Base-by-base conservation (phyloP, 768 basidiomycete species). In the Hirschioporus abietinus region DNA sequence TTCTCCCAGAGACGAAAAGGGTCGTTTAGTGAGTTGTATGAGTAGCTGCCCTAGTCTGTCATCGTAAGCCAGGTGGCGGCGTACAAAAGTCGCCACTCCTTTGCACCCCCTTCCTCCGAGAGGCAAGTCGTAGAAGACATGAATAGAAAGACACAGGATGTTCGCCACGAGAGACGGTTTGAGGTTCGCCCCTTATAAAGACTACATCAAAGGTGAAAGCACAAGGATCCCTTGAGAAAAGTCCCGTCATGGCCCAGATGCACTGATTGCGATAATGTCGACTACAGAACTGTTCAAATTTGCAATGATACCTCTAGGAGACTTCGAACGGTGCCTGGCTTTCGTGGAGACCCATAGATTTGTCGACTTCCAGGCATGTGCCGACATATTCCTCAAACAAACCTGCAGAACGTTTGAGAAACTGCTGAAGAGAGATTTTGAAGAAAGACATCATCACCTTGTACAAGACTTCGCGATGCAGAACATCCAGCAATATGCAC, bases 321-420 rank as follows among this genome's bases (percentile, higher is more conserved):
- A 61, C 60, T 61, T 61, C 23, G 60, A 61, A 61, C 3, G 60
- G 3, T 61, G 60, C 60, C 23, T 61, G 25, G 60, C 24, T 34
- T 61, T 61, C 60, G 60, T 61, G 24, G 60, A 61, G 18, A 25
- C 25, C 30, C 60, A 7, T 24, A 34, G 60, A 25, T 61, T 25
- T 15, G 25, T 18, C 25, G 60, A 61, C 17, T 61, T 61, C 30
- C 25, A 61, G 60, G 25, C 24, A 61, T 25, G 30, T 34, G 24
- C 60, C 60, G 25, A 61, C 15, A 61, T 61, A 24, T 61, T 61
- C 60, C 30, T 61, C 10, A 12, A 15, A 34, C 60, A 61, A 61
- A 34, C 60, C 23, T 25, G 9, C 15, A 61, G 30, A 34, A 61
- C 30, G 23, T 34, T 25, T 34, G 60, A 7, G 60, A 25, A 18